These are phyloP conservation scores for Podospora australis DNA, from an alignment of 495 filamentous ascomycete species.

Conservation along the genomic window DNA sequence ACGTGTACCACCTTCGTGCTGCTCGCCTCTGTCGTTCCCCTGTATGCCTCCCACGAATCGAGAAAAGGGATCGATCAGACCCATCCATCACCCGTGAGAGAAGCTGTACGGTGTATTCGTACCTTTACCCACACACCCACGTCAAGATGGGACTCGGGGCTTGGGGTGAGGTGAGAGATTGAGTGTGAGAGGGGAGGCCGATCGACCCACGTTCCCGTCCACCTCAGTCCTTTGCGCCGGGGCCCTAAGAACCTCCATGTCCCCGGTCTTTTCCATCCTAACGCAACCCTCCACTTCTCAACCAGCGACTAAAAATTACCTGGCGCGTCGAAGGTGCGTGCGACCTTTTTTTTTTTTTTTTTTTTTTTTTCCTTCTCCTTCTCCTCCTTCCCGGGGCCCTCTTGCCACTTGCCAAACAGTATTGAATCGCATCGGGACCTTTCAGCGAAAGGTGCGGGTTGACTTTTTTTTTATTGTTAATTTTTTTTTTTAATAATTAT, in stretches of 20 bases:
- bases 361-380: slow-evolving; percentile 13
- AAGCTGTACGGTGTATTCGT: too few relatives aligned
- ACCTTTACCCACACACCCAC: too few relatives aligned
- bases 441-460: slow-evolving; percentile 9
- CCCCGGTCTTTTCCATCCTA: slow-evolving; percentile 29
- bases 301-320: slow-evolving; percentile 22
- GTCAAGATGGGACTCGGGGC: too few relatives aligned
- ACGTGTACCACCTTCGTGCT: too few relatives aligned
- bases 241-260: slow-evolving; percentile 26
- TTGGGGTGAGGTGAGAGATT: too few relatives aligned
- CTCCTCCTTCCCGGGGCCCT: slow-evolving; percentile 15
- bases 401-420: slow-evolving; percentile 13
- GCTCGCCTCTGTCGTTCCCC: too few relatives aligned
- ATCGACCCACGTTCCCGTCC: slow-evolving; percentile 32
- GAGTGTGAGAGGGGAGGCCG: slow-evolving; percentile 22
- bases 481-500: slow-evolving; percentile 1
- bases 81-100: too few relatives aligned
- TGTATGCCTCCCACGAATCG: too few relatives aligned
- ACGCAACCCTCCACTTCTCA: slow-evolving; percentile 27
- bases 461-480: slow-evolving; percentile 13
- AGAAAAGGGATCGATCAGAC: too few relatives aligned
- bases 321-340: slow-evolving; percentile 22
- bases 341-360: slow-evolving; percentile 19
- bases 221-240: slow-evolving; percentile 28
- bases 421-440: slow-evolving; percentile 12